A percentile compares a stretch with the other conserved stretches of the same genome.
These are phyloP conservation scores for Ceratocystis lukuohia DNA, from an alignment of 2,329 filamentous ascomycete species.

Conservation along the genomic window DNA sequence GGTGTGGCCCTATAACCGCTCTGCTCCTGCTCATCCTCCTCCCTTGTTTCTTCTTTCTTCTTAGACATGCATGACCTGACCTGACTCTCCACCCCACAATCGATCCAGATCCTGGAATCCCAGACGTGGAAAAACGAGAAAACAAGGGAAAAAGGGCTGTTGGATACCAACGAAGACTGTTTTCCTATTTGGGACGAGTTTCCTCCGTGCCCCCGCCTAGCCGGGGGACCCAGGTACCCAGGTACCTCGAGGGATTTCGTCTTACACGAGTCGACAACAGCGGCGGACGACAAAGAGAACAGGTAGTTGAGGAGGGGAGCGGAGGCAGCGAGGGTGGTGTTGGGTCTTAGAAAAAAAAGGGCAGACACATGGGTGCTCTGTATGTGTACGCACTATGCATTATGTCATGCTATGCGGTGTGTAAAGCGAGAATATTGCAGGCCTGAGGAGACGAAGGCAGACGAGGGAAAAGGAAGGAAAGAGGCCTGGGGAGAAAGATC, in stretches of 20 bases:
- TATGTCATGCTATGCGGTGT: background rate
- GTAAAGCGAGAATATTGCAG: background rate
- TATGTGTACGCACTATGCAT: background rate
- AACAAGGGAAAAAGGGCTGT: background rate
- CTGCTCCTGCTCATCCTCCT: background rate
- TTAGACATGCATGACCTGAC: background rate
- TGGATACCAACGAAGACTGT: background rate
- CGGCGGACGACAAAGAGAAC: no score
- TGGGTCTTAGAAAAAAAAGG: background rate
- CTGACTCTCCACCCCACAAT: background rate
- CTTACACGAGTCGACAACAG: background rate
- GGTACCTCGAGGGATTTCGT: constrained; percentile 2
- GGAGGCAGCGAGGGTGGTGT: background rate
- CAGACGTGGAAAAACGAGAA: background rate
- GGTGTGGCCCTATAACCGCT: background rate
- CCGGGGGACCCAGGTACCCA: background rate
- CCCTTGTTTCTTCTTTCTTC: background rate
- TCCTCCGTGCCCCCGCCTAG: no score
- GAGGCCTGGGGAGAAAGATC: background rate
- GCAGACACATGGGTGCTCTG: background rate
- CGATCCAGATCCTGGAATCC: constrained; percentile 1
- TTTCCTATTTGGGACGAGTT: constrained; percentile 2
- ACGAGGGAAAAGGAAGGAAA: background rate
- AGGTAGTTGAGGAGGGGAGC: background rate
- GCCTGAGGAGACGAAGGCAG: background rate